Base-by-base conservation (phyloP, 148 eudicot genomes). In the Nepenthes gracilis region DNA sequence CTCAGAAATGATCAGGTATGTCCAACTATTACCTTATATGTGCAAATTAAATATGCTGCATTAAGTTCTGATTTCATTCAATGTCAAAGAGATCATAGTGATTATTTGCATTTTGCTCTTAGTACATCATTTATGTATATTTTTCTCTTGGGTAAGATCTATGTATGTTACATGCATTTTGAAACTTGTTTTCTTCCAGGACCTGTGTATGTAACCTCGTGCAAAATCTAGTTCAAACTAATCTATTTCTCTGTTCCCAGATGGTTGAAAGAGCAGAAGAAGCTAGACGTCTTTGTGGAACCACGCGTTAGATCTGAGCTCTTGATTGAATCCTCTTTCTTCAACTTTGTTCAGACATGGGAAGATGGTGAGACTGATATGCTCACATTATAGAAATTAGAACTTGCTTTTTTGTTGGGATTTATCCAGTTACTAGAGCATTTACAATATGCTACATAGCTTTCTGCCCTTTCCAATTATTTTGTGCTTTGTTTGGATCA, bases 311-410 rank as follows among this genome's bases (percentile, higher is more conserved):
- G 60, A 64, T 58, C 77, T 55, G 99, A 84, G 78, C 92, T 93
- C 67, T 59, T 86, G 58, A 59, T 79, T 11, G 99, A 83, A 58
- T 84, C 99, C 34, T 70, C 88, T 47, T 75, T 66, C 83, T 93
- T 79, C 67, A 56, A 74, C 77, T 86, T 86, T 70, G 96, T 93
- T 60, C 84, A 83, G 59, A 89, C 95, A 8, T 93, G 99, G 99
- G 38, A 74, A 73, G 83, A 84, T 61, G 92, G 97, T 89, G 63
- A 80, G 84, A 34, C 54, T 57, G n/a, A 33, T 36, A 55, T n/a
- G 57, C 35, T 32, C 35, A 55, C 0, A 10, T 35, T 32, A 55
- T 33, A 2, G 33, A 54, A 54, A 15, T 54, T 35, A 35, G 36
- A 35, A 13, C 13, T 56, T 62, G 64, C 45, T 43, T 33, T 43